These are phyloP conservation scores for Pyrenula aspistea DNA, from an alignment of 495 filamentous ascomycete species.

Conservation along the genomic window DNA sequence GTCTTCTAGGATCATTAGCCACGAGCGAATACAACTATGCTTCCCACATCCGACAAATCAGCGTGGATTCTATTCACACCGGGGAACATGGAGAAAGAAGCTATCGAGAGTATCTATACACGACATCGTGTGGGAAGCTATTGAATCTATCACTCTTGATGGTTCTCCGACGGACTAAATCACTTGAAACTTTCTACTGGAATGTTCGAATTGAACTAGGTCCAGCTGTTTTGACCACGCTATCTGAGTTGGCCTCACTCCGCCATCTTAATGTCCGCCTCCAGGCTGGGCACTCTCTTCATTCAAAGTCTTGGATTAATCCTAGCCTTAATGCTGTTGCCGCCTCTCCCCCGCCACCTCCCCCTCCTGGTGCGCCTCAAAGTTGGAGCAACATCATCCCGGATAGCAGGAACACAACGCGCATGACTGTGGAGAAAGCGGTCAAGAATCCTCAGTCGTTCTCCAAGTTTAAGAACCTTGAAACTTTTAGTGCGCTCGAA, in stretches of 20 bases:
- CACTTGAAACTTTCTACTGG: slow-evolving; percentile 51
- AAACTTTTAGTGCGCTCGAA: slow-evolving; percentile 40
- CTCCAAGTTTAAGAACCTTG: slow-evolving; percentile 43
- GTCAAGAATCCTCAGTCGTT: background rate
- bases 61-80: slow-evolving; percentile 32
- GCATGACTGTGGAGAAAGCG: background rate
- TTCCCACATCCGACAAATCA: slow-evolving; percentile 35
- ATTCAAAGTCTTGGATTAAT: slow-evolving; percentile 1
- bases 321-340: background rate
- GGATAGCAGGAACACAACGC: background rate
- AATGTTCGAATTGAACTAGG: slow-evolving; percentile 50
- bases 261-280: slow-evolving; percentile 18
- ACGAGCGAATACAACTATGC: slow-evolving; percentile 51
- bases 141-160: slow-evolving; percentile 49
- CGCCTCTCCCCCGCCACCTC: slow-evolving; percentile 1
- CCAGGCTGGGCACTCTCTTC: slow-evolving; percentile 32
- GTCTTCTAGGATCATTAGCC: slow-evolving; percentile 44
- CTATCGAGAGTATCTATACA: slow-evolving; percentile 33
- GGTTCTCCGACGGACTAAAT: slow-evolving; percentile 35
- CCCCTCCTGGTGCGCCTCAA: background rate
- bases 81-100: slow-evolving; percentile 30
- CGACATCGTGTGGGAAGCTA: slow-evolving; percentile 42
- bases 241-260: slow-evolving; percentile 34
- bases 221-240: slow-evolving; percentile 39
- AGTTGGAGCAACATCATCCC: background rate